A percentile compares a stretch with the other conserved stretches of the same genome.
Evolutionary conservation across 225 moss, liverwort and hornwort genomes (phyloP).

Genomic region (Lunularia cruciata): DNA sequence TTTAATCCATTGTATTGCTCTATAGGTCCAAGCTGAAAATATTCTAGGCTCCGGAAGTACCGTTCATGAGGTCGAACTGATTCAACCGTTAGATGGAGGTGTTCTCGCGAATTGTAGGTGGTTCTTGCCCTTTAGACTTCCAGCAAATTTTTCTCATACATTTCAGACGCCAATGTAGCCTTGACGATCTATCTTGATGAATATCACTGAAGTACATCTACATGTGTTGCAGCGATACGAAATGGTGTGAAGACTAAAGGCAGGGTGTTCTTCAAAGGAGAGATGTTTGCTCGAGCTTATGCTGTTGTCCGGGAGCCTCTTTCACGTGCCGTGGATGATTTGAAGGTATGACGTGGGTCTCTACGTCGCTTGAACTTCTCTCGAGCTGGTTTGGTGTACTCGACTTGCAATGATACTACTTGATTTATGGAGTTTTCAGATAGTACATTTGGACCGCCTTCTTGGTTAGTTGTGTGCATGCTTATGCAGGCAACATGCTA

Average conservation of each 20-base stretch:
- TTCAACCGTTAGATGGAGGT: conserved; percentile 52
- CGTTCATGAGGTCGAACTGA: conserved; percentile 60
- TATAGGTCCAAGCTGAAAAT: conserved; percentile 41
- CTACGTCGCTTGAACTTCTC: background rate
- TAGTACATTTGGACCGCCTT: too few relatives aligned
- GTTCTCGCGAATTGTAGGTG: conserved; percentile 55
- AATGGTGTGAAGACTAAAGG: conserved; percentile 31
- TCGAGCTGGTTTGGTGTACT: too few relatives aligned
- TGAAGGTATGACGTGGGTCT: conserved; percentile 56
- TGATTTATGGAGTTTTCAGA: too few relatives aligned
- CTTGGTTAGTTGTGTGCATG: too few relatives aligned
- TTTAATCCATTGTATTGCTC: conserved; percentile 1
- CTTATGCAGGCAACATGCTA: too few relatives aligned
- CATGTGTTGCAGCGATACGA: conserved; percentile 19
- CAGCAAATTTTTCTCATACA: background rate
- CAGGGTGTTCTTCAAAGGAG: conserved; percentile 56
- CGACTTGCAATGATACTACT: too few relatives aligned
- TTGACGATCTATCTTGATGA: background rate
- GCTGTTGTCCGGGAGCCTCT: conserved; percentile 68
- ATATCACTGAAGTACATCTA: background rate
- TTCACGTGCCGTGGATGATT: conserved; percentile 64
- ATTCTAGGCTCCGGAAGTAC: conserved; percentile 62
- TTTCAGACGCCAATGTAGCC: background rate
- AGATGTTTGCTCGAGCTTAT: conserved; percentile 77
- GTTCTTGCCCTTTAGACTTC: background rate